Evolutionary conservation across 1,284 basidiomycete genomes (phyloP).

Genomic region (Pholiota adiposa): DNA sequence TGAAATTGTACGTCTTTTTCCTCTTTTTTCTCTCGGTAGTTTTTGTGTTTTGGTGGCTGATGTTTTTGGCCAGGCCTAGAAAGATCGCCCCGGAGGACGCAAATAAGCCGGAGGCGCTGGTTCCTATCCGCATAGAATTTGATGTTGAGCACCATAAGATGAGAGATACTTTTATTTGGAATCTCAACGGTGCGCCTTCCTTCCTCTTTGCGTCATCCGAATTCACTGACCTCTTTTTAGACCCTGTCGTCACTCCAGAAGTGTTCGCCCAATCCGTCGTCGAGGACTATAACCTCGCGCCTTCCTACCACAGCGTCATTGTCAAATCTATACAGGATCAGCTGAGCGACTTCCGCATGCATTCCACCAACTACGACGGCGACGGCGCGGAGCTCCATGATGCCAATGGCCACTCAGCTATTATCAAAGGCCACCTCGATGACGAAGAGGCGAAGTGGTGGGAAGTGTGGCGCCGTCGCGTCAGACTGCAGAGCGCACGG

Average conservation of each 20-base stretch:
- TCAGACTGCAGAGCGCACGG: slow-evolving; percentile 38
- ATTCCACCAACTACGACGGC: slow-evolving; percentile 52
- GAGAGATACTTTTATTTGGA: slow-evolving; percentile 98
- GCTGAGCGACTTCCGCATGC: slow-evolving; percentile 77
- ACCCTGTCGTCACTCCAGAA: slow-evolving; percentile 88
- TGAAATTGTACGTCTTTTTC: slow-evolving; percentile 61
- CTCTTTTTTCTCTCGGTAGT: slow-evolving; percentile 14
- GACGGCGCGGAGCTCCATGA: slow-evolving; percentile 36
- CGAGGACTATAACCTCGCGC: slow-evolving; percentile 87
- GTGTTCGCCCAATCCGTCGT: slow-evolving; percentile 89
- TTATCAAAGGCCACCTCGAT: slow-evolving; percentile 52
- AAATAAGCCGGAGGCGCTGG: slow-evolving; percentile 75
- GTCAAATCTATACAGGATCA: slow-evolving; percentile 88
- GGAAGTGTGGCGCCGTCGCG: slow-evolving; percentile 67
- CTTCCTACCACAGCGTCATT: slow-evolving; percentile 79
- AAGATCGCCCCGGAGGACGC: slow-evolving; percentile 62
- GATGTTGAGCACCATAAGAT: slow-evolving; percentile 92
- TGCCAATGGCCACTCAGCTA: slow-evolving; percentile 22
- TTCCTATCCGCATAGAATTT: slow-evolving; percentile 94
- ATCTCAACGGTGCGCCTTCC: slow-evolving; percentile 75
- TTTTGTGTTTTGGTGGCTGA: slow-evolving; percentile 24
- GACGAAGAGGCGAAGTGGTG: slow-evolving; percentile 67
- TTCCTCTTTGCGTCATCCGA: background rate
- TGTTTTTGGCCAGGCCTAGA: slow-evolving; percentile 53
- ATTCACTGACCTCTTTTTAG: slow-evolving; percentile 42